phyloP scores from a whole-genome alignment of 345 rosid species.

The Durio zibethinus region DNA sequence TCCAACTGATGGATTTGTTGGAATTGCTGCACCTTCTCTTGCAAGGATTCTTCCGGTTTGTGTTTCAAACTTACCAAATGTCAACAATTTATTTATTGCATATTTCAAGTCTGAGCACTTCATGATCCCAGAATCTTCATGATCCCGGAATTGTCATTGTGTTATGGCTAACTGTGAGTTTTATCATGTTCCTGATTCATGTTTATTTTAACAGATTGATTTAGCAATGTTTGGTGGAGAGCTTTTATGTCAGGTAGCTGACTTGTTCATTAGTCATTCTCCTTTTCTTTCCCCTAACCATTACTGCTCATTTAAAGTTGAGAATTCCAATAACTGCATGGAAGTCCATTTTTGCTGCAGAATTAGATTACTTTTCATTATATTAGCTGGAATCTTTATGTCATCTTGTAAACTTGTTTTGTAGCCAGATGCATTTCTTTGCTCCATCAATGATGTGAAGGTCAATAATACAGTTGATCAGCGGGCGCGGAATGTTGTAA shows the following conservation, averaged over 20 bases:
- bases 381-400: slow-evolving; percentile 17
- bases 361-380: background rate
- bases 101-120: background rate
- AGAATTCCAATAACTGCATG: background rate
- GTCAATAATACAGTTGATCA: slow-evolving; percentile 68
- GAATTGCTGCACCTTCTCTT: slow-evolving; percentile 91
- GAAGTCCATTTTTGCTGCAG: background rate
- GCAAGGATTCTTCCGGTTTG: slow-evolving; percentile 96
- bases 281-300: background rate
- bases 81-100: background rate
- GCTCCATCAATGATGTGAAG: slow-evolving; percentile 90
- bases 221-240: slow-evolving; percentile 93
- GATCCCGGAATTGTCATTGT: background rate
- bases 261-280: slow-evolving; percentile 10
- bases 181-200: slow-evolving; percentile 16
- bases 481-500: slow-evolving; percentile 65
- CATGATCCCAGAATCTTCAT: background rate
- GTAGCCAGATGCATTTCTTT: slow-evolving; percentile 99
- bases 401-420: slow-evolving; percentile 34
- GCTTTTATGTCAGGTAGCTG: slow-evolving; percentile 84
- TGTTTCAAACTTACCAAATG: slow-evolving; percentile 23
- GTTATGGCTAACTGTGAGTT: slow-evolving; percentile 15
- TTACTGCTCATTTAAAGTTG: background rate
- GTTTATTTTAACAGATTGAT: slow-evolving; percentile 57
- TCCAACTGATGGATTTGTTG: slow-evolving; percentile 73